Base-by-base conservation (phyloP, 352 stramenopile genomes). In the Globisporangium viniferum region DNA sequence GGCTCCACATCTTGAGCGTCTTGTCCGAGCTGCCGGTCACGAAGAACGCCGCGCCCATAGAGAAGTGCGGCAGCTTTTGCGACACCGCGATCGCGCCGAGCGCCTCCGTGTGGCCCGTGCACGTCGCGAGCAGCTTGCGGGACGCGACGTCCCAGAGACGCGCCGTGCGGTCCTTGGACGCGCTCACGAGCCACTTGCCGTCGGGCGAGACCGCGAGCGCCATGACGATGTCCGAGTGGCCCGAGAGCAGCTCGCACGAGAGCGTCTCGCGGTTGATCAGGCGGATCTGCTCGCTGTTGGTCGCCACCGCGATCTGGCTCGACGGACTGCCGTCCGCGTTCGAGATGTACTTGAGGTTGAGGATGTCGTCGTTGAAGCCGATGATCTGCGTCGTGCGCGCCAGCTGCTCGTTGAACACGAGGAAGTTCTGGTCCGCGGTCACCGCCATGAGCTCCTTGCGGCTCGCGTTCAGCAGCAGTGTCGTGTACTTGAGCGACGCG, bases 141-240 rank as follows among this genome's bases (percentile, higher is more conserved):
- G 72, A 74, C 36, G 72, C 49, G 39, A 98, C 68, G 64, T 98
- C 80, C 96, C 96, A 99, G 5, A 99, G 71, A 0, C 90, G 75
- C 62, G 97, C 90, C 3, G 92, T 98, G 61, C 93, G 92, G 75
- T 99, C 97, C 71, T 98, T 98, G 1, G 93, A 97, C 33, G 88
- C 94, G 77, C 93, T 98, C 33, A 97, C 94, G 55, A 99, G 75
- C 84, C 88, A 97, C 35, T 81, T 79, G 27, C 89, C 91, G 67
- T 97, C 87, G 0, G 82, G 82, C 64, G 88, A 98, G 14, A 95
- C 88, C n/a, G 96, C 91, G 6, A 99, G 79, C 20, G 95, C 92
- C 68, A 99, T 97, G 10, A 99, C 97, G 65, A 98, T 99, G 58
- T 98, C 97, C 8, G 86, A 89, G 75, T 99, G 98, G n/a, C 97